phyloP scores from a whole-genome alignment of 2,329 filamentous ascomycete species.

The Stachybotrys echinatus region DNA sequence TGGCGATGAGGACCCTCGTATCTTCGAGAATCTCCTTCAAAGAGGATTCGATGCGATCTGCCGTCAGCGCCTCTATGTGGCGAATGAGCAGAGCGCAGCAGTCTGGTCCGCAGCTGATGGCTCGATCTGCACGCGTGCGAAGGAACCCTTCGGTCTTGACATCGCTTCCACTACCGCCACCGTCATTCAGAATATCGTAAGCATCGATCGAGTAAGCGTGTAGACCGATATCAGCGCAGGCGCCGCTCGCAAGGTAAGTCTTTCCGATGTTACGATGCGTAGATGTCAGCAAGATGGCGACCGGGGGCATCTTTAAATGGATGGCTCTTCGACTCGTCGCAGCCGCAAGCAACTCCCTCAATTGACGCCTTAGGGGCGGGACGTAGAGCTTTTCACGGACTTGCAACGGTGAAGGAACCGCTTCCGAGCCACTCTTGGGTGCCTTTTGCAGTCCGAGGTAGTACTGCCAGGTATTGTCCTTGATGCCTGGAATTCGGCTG shows the following conservation, averaged over 20 bases:
- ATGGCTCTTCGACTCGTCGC: conserved; percentile 85
- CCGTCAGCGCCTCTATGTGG: conserved; percentile 86
- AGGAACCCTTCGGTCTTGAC: conserved; percentile 92
- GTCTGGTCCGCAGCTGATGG: conserved; percentile 79
- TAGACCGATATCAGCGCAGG: conserved; percentile 83
- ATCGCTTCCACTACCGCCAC: conserved; percentile 73
- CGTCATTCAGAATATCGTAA: conserved; percentile 92
- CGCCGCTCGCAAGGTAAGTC: conserved; percentile 67
- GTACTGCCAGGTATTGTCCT: conserved; percentile 79
- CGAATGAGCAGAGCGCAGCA: conserved; percentile 80
- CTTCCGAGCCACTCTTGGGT: conserved; percentile 40
- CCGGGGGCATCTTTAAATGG: conserved; percentile 78
- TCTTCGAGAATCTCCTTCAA: conserved; percentile 79
- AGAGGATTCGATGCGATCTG: conserved; percentile 81
- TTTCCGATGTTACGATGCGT: conserved; percentile 94
- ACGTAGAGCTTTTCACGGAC: conserved; percentile 46
- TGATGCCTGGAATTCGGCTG: conserved; percentile 70
- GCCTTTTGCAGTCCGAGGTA: conserved; percentile 74
- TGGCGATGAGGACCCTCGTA: conserved; percentile 80
- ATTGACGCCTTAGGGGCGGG: conserved; percentile 59
- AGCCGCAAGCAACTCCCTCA: conserved; percentile 81
- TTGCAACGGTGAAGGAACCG: conserved; percentile 32
- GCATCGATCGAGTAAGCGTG: conserved; percentile 87
- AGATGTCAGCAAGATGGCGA: conserved; percentile 83
- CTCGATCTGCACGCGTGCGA: conserved; percentile 80